Percentiles rank a stretch among this genome's conserved stretches.
Evolutionary conservation across 192 early-diverging fungal genomes (phyloP).

Genomic region (Linnemannia hyalina): DNA sequence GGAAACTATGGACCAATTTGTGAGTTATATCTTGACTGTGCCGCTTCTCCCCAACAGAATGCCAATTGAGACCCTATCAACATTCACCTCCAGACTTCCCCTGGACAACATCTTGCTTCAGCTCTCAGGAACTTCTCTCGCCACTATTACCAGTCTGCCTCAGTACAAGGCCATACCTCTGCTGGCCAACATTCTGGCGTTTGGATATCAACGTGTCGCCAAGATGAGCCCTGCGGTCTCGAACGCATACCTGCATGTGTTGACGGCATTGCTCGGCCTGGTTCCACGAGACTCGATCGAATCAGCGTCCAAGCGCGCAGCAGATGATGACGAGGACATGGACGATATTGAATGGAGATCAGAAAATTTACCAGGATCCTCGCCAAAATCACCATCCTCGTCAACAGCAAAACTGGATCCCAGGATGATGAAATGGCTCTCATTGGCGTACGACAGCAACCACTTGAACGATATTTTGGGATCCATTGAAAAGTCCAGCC

Average conservation of each 20-base stretch:
- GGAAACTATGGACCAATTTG: conserved; percentile 43
- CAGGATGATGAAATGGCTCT: conserved; percentile 58
- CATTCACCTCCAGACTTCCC: conserved; percentile 54
- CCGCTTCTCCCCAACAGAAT: conserved; percentile 62
- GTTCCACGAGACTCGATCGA: conserved; percentile 40
- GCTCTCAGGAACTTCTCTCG: conserved; percentile 54
- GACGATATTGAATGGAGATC: conserved; percentile 44
- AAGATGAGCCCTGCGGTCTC: conserved; percentile 33
- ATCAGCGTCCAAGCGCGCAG: conserved; percentile 4
- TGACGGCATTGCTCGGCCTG: conserved; percentile 48
- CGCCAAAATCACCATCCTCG: background rate
- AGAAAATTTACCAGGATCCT: conserved; percentile 13
- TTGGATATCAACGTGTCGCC: conserved; percentile 29
- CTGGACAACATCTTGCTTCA: conserved; percentile 56
- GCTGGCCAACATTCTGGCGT: conserved; percentile 28
- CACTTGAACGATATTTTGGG: conserved; percentile 58
- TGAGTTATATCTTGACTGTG: conserved; percentile 65
- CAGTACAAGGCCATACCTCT: conserved; percentile 25
- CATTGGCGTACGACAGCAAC: conserved; percentile 45
- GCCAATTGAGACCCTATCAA: conserved; percentile 50
- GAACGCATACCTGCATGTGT: conserved; percentile 48
- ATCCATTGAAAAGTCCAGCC: conserved; percentile 18
- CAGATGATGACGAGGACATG: conserved; percentile 56
- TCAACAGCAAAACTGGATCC: conserved; percentile 33
- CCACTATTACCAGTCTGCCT: conserved; percentile 60